Conservation (phyloP, 495 filamentous ascomycete species). For the Halenospora varia region DNA sequence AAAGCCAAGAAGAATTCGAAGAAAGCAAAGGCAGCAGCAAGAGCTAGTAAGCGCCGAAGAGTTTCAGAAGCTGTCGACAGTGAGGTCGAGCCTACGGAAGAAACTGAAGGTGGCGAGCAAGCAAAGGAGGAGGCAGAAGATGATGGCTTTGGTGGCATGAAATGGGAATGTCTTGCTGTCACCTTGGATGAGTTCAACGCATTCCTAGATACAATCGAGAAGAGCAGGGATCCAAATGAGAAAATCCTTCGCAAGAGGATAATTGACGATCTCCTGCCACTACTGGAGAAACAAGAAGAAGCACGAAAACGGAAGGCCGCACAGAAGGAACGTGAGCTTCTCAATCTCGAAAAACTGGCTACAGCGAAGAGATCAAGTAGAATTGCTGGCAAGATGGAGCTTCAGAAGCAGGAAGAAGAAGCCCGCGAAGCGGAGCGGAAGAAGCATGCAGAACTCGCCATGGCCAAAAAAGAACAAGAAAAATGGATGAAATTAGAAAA, state of each 20-base stretch:
- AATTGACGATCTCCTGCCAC: slow-evolving; percentile 70
- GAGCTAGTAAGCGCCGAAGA: slow-evolving; percentile 71
- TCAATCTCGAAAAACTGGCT: slow-evolving; percentile 79
- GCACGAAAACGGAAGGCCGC: slow-evolving; percentile 62
- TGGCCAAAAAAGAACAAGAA: slow-evolving; percentile 65
- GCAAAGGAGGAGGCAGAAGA: slow-evolving; percentile 42
- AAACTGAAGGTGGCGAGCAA: slow-evolving; percentile 26
- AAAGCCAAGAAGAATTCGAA: slow-evolving; percentile 77
- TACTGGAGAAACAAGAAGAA: slow-evolving; percentile 80
- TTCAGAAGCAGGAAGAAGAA: slow-evolving; percentile 69
- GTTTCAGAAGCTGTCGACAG: slow-evolving; percentile 50
- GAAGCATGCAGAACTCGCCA: slow-evolving; percentile 57
- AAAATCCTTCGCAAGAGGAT: slow-evolving; percentile 67
- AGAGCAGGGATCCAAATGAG: slow-evolving; percentile 76
- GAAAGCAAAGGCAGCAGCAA: slow-evolving; percentile 61
- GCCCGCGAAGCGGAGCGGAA: slow-evolving; percentile 68
- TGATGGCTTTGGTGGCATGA: slow-evolving; percentile 63
- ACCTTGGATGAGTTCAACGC: slow-evolving; percentile 69
- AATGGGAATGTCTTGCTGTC: slow-evolving; percentile 89
- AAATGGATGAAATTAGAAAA: slow-evolving; percentile 61
- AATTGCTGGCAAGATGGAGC: slow-evolving; percentile 75
- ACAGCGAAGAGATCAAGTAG: slow-evolving; percentile 90
- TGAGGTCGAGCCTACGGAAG: slow-evolving; percentile 53
- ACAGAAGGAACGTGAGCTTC: slow-evolving; percentile 73
- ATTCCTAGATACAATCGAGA: slow-evolving; percentile 67